phyloP scores from a whole-genome alignment of 805 yeast genomes.

The Candida takata region DNA sequence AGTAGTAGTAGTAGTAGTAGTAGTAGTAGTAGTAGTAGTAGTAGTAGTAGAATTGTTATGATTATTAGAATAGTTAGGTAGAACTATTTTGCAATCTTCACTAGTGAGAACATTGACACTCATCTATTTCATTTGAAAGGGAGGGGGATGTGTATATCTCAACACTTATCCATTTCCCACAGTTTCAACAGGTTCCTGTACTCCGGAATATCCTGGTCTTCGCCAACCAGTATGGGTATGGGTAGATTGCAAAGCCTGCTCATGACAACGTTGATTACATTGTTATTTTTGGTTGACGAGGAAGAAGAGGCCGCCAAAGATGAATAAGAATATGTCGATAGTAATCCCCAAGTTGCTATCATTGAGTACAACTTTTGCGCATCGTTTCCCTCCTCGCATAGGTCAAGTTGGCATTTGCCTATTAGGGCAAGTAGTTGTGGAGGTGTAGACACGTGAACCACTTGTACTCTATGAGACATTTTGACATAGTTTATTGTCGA shows the following conservation, averaged over 20 bases:
- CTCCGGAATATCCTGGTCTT: not conserved
- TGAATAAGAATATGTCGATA: not conserved
- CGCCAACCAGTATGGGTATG: not conserved
- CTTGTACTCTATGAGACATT: not conserved
- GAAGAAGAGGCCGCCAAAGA: too few relatives aligned
- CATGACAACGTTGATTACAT: constrained; percentile 3
- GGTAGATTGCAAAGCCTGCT: constrained; percentile 3
- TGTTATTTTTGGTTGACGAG: not conserved
- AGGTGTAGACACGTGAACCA: constrained; percentile 3
- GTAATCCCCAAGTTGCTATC: constrained; percentile 7
- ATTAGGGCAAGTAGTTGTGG: constrained; percentile 5
- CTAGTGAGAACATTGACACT: too few relatives aligned
- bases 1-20: too few relatives aligned
- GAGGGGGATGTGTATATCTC: too few relatives aligned
- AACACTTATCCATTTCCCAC: too few relatives aligned
- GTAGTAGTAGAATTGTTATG: too few relatives aligned
- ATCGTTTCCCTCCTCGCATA: not conserved
- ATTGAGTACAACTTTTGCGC: not conserved
- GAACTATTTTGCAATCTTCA: too few relatives aligned
- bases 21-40: too few relatives aligned
- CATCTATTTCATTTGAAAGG: too few relatives aligned
- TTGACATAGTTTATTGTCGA: constrained; percentile 11
- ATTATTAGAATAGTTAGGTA: too few relatives aligned
- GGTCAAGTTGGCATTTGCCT: constrained; percentile 2
- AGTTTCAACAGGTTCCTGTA: not conserved